Percentiles rank a stretch among this genome's conserved stretches.
Evolutionary conservation across 768 basidiomycete species (phyloP).

Genomic region (Suillus paluster): DNA sequence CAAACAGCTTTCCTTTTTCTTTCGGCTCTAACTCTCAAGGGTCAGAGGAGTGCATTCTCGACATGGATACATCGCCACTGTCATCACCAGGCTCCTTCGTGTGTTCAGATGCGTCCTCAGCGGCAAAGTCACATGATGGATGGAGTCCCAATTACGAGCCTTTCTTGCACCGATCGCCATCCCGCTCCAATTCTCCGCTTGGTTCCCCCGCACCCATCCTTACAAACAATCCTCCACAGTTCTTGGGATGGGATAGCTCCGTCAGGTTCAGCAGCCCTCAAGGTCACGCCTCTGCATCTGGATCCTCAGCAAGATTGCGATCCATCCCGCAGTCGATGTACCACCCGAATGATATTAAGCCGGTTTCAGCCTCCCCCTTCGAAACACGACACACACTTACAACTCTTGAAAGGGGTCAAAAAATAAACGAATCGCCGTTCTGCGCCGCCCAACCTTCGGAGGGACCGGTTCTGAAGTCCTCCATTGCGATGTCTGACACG

Average conservation of each 20-base stretch:
- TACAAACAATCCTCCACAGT: not conserved
- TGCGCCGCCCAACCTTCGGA: not conserved
- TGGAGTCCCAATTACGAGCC: not conserved
- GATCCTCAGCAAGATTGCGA: not conserved
- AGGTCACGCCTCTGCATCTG: not conserved
- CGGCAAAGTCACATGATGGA: not conserved
- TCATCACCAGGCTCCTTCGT: not conserved
- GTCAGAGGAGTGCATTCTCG: constrained; percentile 21
- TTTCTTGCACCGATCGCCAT: not conserved
- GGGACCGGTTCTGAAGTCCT: not conserved
- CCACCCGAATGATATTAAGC: not conserved
- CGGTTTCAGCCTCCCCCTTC: not conserved
- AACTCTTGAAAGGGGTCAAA: not conserved
- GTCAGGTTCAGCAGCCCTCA: not conserved
- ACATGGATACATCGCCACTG: constrained; percentile 30
- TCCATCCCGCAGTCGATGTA: not conserved
- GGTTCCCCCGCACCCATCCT: not conserved
- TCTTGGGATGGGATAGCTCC: not conserved
- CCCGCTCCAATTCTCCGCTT: not conserved
- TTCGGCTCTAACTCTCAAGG: constrained; percentile 14
- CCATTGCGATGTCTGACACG: not conserved
- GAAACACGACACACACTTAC: not conserved
- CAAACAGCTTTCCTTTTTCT: constrained; percentile 23
- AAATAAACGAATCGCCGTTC: no score
- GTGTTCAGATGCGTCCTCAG: not conserved